phyloP scores from a whole-genome alignment of 441 rosid genomes.

The Aleurites moluccanus region DNA sequence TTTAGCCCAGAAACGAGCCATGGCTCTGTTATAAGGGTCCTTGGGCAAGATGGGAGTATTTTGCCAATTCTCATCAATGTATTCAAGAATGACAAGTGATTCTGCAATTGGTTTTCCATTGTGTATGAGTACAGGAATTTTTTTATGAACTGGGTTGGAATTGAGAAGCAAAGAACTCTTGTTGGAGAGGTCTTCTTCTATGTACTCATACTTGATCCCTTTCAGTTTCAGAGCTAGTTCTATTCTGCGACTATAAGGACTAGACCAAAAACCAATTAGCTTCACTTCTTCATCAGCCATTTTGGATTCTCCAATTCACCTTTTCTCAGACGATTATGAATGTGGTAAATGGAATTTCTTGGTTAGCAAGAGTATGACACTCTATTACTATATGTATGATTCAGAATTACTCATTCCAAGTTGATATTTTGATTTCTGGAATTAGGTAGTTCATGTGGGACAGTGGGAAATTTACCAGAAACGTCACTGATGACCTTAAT shows the following conservation, averaged over 20 bases:
- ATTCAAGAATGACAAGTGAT: constrained; percentile 42
- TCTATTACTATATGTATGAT: too few relatives aligned
- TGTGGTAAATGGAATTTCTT: too few relatives aligned
- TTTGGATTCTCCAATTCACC: too few relatives aligned
- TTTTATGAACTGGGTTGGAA: constrained; percentile 40
- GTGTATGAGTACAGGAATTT: constrained; percentile 44
- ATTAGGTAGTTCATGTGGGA: too few relatives aligned
- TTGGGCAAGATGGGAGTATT: background rate
- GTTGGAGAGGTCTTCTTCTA: constrained; percentile 33
- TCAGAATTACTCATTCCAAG: too few relatives aligned
- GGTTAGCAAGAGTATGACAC: too few relatives aligned
- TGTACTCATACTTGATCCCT: constrained; percentile 36
- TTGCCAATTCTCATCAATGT: constrained; percentile 28
- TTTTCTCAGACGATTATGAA: too few relatives aligned
- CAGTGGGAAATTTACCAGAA: too few relatives aligned
- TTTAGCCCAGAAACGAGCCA: constrained; percentile 9
- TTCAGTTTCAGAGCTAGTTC: constrained; percentile 45
- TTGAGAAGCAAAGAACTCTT: constrained; percentile 40
- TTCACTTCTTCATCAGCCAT: constrained; percentile 34
- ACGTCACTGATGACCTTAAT: too few relatives aligned
- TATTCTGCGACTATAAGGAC: constrained; percentile 40
- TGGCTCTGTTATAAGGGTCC: constrained; percentile 4
- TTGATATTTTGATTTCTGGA: too few relatives aligned
- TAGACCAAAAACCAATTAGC: constrained; percentile 39
- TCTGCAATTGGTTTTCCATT: constrained; percentile 39